These are phyloP conservation scores for Raphanus raphanistrum DNA, from an alignment of 345 rosid species.

Conservation along the genomic window DNA sequence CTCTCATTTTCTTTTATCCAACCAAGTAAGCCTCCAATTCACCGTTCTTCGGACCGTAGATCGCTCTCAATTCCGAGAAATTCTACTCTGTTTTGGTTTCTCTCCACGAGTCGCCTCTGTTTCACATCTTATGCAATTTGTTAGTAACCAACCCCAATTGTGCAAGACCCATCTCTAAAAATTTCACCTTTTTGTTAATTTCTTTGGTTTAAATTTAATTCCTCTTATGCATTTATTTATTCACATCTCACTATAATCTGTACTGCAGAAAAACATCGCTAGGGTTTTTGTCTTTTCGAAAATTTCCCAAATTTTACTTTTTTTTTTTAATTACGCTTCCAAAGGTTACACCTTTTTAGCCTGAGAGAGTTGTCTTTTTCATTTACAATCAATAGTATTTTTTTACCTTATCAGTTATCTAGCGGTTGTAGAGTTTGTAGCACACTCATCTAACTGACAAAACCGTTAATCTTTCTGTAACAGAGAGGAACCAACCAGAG, in stretches of 20 bases:
- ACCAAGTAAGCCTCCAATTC: neutral
- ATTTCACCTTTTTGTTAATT: neutral
- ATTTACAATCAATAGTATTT: neutral
- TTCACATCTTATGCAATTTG: too few species aligned
- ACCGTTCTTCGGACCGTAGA: neutral
- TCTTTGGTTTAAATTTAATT: neutral
- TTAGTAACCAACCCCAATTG: too few species aligned
- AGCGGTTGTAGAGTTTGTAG: neutral
- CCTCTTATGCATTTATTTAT: neutral
- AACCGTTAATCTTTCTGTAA: neutral
- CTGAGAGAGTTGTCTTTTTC: neutral
- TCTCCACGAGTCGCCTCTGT: neutral
- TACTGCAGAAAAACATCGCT: neutral
- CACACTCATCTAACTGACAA: neutral
- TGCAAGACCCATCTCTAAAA: too few species aligned
- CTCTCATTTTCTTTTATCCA: neutral
- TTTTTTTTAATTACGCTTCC: neutral
- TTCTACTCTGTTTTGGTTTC: neutral
- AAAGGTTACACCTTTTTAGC: neutral
- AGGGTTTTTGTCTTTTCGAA: neutral
- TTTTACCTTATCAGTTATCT: neutral
- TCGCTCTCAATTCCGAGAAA: neutral
- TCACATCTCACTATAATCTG: neutral
- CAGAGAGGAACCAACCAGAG: constrained; percentile 21
- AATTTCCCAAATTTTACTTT: neutral